phyloP scores from a whole-genome alignment of 768 basidiomycete species.

The Lactarius deliciosus region DNA sequence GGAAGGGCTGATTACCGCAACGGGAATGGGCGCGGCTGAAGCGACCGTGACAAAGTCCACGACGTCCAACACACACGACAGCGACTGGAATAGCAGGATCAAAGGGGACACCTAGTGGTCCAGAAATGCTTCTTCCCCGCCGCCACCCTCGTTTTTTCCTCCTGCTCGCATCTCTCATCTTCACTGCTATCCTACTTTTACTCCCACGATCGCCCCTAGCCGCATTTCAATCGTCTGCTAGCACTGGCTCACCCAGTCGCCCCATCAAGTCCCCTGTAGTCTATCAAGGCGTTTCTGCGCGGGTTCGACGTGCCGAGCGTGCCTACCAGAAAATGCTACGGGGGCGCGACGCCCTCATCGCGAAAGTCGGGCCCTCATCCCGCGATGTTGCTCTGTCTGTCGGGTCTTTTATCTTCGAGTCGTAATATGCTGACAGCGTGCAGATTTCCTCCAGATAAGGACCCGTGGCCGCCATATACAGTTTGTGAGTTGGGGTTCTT shows the following conservation, averaged over 20 bases:
- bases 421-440: not conserved
- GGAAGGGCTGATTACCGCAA: too few relatives aligned
- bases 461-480: slow-evolving; percentile 30
- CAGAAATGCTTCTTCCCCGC: slow-evolving; percentile 16
- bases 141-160: slow-evolving; percentile 30
- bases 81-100: not conserved
- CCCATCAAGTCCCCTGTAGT: not conserved
- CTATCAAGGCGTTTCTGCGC: slow-evolving; percentile 5
- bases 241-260: not conserved
- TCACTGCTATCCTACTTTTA: slow-evolving; percentile 25
- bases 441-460: slow-evolving; percentile 29
- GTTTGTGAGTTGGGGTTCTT: slow-evolving; percentile 18
- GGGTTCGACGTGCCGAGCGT: slow-evolving; percentile 25
- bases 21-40: too few relatives aligned
- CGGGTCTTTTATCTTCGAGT: not conserved
- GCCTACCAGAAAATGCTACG: slow-evolving; percentile 27
- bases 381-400: slow-evolving; percentile 23
- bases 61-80: not conserved
- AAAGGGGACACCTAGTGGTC: not conserved
- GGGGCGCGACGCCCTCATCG: slow-evolving; percentile 24
- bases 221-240: not conserved
- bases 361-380: slow-evolving; percentile 25
- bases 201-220: slow-evolving; percentile 12
- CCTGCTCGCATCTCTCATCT: slow-evolving; percentile 24
- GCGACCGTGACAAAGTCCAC: too few relatives aligned